Evolutionary conservation across 139 green algal species (phyloP), one percentile per base, ranked within the genome.

Genomic region (Chlorella sorokiniana): DNA sequence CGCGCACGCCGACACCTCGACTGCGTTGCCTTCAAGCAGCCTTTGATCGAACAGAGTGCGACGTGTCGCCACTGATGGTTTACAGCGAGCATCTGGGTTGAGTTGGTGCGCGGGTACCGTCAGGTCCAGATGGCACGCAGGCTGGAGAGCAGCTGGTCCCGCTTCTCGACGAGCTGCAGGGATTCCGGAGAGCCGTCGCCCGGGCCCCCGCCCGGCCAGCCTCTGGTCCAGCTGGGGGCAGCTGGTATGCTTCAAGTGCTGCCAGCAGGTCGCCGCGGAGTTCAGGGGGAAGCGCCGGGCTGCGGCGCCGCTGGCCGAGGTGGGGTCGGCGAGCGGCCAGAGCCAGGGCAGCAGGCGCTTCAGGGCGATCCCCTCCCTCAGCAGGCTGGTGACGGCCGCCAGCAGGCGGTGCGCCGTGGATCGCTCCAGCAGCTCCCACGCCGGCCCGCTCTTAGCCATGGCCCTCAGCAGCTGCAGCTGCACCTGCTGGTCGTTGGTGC

Each of bases 291-390:
- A 51, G 35, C 45, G 48, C 22, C n/a, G n/a, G 18, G 71, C 48
- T 14, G 71, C 71, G 5, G 35, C 22, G 10, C 29, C 33, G 29
- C 44, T 31, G 38, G 71, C 71, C 8, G 48, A 33, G 31, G 48
- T 27, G 35, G 18, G 45, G 48, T 78, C 71, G 27, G 71, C 48
- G 20, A 78, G 71, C 1, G 71, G 71, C 71, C 48, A 67, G 20
- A 78, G 71, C 71, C 52, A 64, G 48, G 71, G 71, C 48, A 78
- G 71, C 33, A 78, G 33, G 33, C 71, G 48, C 48, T 78, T 78
- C 48, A 78, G 71, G 37, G 71, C 35, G 9, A 37, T 61, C 22
- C 71, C 71, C 71, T 63, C 69, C 69, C 62, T n/a, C 69, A 61
- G 18, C 14, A 59, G 61, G 61, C 61, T 68, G 61, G 61, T 16